phyloP scores from a whole-genome alignment of 2,329 filamentous ascomycete genomes.

The Didymella pomorum region DNA sequence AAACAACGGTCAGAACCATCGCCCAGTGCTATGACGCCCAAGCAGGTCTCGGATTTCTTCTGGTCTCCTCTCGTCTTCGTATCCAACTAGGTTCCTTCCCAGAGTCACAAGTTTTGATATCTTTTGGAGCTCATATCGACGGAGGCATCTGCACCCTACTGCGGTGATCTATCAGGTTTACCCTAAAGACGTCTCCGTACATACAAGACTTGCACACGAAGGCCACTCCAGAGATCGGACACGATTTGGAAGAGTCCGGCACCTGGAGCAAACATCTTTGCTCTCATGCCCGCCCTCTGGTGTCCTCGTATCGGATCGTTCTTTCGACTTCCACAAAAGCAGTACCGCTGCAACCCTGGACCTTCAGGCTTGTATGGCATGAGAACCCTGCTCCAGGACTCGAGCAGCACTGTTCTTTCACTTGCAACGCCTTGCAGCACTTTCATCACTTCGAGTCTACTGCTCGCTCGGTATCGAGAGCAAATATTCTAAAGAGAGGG shows the following conservation, averaged over 20 bases:
- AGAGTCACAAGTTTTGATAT: neutral
- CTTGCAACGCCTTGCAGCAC: neutral
- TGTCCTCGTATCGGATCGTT: neutral
- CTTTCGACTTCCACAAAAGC: neutral
- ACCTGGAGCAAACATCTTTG: neutral
- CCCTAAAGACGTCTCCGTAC: neutral
- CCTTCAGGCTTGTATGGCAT: neutral
- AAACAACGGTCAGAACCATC: neutral
- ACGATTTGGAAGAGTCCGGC: neutral
- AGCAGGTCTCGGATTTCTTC: too few relatives aligned
- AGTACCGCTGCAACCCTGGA: neutral
- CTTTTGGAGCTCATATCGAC: neutral
- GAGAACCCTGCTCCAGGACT: neutral
- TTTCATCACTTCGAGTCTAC: neutral
- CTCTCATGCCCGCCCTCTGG: neutral
- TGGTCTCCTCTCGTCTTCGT: neutral
- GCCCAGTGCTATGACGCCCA: neutral
- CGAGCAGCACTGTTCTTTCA: neutral
- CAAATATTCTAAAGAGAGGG: neutral
- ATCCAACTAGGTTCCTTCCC: neutral
- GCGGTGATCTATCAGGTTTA: neutral
- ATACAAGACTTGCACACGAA: neutral
- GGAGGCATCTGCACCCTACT: neutral
- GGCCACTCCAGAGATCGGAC: neutral
- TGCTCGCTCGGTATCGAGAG: neutral